Percentiles rank a stretch among this genome's conserved stretches.
Evolutionary conservation across 2,329 filamentous ascomycete genomes (phyloP).

Genomic region (Penicillium fuscoglaucum): DNA sequence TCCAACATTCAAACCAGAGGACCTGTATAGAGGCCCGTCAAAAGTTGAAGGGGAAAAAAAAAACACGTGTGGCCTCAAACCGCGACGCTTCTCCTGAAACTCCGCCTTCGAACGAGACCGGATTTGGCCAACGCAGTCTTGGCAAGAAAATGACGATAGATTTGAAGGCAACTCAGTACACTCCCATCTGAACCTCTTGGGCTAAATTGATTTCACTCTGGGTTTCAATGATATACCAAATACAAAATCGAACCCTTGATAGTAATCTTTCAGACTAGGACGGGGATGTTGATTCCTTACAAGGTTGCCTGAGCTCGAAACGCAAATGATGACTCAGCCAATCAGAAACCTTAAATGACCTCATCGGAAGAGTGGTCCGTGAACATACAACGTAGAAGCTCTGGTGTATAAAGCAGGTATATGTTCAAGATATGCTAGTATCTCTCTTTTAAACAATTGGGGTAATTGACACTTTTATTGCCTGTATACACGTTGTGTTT

Average conservation of each 20-base stretch:
- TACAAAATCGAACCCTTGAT: background rate
- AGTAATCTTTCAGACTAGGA: background rate
- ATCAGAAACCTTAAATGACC: background rate
- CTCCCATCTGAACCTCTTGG: conserved; percentile 4
- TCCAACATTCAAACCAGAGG: conserved; percentile 5
- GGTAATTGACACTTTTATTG: background rate
- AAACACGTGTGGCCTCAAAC: background rate
- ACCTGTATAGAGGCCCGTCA: conserved; percentile 4
- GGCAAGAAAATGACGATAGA: conserved; percentile 1
- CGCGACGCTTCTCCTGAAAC: conserved; percentile 9
- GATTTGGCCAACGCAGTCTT: conserved; percentile 14
- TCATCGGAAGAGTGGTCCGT: background rate
- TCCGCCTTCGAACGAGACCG: conserved; percentile 15
- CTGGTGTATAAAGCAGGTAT: background rate
- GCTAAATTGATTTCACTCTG: background rate
- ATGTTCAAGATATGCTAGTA: background rate
- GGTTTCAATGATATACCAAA: conserved; percentile 5
- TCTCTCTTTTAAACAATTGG: background rate
- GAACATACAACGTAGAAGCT: background rate
- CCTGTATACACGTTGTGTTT: background rate
- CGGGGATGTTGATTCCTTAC: background rate
- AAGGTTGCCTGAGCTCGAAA: background rate
- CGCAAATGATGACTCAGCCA: background rate
- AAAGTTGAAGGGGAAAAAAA: background rate
- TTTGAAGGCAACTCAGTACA: background rate